Percentiles rank a stretch among this genome's conserved stretches.
These are phyloP conservation scores for Puccinellia tenuiflora DNA, from an alignment of 176 grass and related monocot species.

Conservation along the genomic window DNA sequence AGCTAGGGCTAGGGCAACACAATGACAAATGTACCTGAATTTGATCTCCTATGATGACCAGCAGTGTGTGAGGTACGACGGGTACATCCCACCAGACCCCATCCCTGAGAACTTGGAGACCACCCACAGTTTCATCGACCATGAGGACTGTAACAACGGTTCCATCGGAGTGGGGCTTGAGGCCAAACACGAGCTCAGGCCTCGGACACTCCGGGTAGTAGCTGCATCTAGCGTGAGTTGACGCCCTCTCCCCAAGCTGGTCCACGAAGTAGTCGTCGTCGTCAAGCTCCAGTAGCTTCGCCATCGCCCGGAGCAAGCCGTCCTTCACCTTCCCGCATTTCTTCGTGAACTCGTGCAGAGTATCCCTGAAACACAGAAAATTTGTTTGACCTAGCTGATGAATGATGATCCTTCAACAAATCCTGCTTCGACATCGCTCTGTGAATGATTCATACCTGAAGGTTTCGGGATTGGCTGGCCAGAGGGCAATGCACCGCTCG, in stretches of 20 bases:
- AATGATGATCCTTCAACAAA: background rate
- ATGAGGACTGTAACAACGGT: constrained; percentile 32
- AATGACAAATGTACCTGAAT: constrained; percentile 38
- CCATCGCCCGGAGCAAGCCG: constrained; percentile 10
- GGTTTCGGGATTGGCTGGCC: constrained; percentile 32
- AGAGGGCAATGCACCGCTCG: constrained; percentile 29
- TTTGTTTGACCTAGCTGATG: background rate
- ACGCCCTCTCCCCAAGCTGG: background rate
- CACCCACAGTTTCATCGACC: no score
- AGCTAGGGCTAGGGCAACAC: no score
- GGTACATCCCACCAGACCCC: constrained; percentile 26
- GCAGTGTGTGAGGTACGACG: constrained; percentile 5
- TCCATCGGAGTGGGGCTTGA: constrained; percentile 59
- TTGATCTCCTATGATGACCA: constrained; percentile 46
- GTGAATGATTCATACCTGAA: constrained; percentile 34
- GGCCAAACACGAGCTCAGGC: constrained; percentile 43
- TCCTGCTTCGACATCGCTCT: no score
- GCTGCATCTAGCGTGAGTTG: constrained; percentile 19
- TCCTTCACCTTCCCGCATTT: constrained; percentile 10
- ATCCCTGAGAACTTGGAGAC: no score
- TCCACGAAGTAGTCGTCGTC: constrained; percentile 16
- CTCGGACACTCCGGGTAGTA: constrained; percentile 47
- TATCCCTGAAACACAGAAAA: constrained; percentile 18
- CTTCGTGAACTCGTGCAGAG: constrained; percentile 27
- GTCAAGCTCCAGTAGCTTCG: constrained; percentile 19